Evolutionary conservation across 257 asterid genomes (phyloP).

Genomic region (Petrea volubilis): DNA sequence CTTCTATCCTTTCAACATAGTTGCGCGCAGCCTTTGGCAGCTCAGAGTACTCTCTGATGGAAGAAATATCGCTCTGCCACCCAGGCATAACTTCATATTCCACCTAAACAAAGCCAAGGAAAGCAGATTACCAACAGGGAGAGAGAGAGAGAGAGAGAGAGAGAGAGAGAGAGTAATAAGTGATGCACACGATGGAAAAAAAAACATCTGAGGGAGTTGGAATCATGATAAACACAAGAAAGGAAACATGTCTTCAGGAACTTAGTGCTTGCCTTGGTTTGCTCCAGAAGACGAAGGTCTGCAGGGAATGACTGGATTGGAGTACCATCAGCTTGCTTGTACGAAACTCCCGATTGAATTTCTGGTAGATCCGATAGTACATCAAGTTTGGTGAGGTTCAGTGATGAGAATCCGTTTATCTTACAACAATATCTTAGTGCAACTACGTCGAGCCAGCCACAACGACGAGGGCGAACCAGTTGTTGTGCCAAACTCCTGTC

Average conservation of each 20-base stretch:
- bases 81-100: constrained; percentile 91
- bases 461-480: constrained; percentile 99
- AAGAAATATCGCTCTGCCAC: constrained; percentile 82
- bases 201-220: too few species aligned
- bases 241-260: too few species aligned
- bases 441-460: constrained; percentile 98
- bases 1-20: constrained; percentile 89
- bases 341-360: constrained; percentile 76
- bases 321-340: constrained; percentile 60
- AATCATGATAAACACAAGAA: too few species aligned
- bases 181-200: too few species aligned
- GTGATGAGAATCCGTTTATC: constrained; percentile 90
- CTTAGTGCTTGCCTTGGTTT: constrained; percentile 75
- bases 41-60: constrained; percentile 76
- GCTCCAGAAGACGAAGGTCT: constrained; percentile 72
- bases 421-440: constrained; percentile 83
- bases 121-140: background rate
- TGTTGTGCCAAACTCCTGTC: constrained; percentile 97
- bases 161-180: too few species aligned
- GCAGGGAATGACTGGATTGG: constrained; percentile 75
- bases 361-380: constrained; percentile 83
- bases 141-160: too few species aligned
- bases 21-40: constrained; percentile 80
- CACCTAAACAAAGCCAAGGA: constrained; percentile 45
- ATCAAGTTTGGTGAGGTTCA: constrained; percentile 94